Conservation (phyloP, 2,329 filamentous ascomycete genomes). For the Verticillium klebahnii region DNA sequence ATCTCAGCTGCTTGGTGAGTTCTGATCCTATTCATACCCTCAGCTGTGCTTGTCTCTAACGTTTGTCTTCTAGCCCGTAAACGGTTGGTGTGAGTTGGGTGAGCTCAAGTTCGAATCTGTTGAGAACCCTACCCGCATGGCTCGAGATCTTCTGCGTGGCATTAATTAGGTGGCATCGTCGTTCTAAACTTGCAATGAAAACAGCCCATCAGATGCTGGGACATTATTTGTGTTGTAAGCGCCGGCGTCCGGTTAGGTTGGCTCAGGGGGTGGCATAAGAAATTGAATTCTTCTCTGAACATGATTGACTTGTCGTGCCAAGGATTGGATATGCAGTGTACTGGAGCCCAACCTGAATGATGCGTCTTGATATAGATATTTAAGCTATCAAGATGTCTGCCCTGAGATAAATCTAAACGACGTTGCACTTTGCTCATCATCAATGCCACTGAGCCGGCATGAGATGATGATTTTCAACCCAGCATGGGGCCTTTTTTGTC, state of each 20-base stretch:
- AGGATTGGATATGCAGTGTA: too few relatives aligned
- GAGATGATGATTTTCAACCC: too few relatives aligned
- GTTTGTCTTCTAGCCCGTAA: constrained; percentile 46
- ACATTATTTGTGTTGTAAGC: background rate
- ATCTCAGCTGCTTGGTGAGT: constrained; percentile 87
- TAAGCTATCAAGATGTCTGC: too few relatives aligned
- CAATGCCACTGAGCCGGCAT: too few relatives aligned
- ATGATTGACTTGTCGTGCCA: too few relatives aligned
- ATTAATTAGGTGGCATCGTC: background rate
- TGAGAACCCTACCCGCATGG: background rate
- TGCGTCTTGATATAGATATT: too few relatives aligned
- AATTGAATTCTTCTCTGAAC: background rate
- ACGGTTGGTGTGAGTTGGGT: constrained; percentile 60
- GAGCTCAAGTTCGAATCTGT: constrained; percentile 12
- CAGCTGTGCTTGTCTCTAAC: constrained; percentile 15
- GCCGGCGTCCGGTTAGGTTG: background rate
- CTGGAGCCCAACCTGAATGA: too few relatives aligned
- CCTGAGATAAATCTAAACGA: too few relatives aligned
- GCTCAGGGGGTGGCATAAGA: background rate
- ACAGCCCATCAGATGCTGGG: background rate
- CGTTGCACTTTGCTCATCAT: too few relatives aligned
- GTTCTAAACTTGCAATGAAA: background rate
- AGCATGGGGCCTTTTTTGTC: too few relatives aligned
- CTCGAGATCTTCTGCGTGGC: background rate
- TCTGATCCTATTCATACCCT: background rate